Evolutionary conservation across 345 rosid species (phyloP).

Genomic region (Eutrema yunnanense): DNA sequence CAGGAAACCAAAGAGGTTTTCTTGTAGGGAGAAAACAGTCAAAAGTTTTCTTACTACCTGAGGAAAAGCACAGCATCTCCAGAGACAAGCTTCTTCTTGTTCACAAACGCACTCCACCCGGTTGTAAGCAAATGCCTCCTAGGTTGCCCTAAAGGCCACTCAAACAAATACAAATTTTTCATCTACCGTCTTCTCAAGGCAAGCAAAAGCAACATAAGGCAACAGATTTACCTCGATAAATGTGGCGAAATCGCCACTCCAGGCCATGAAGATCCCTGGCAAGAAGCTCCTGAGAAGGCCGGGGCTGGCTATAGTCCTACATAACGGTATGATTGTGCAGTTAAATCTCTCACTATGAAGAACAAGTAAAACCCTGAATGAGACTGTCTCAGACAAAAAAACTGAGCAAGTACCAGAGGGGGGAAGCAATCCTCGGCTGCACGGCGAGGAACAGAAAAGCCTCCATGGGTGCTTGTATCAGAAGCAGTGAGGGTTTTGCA

Average conservation of each 20-base stretch:
- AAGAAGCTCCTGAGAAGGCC: slow-evolving; percentile 97
- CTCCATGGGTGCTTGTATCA: slow-evolving; percentile 99
- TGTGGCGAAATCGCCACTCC: slow-evolving; percentile 97
- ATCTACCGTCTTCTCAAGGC: neutral
- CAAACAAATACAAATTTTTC: neutral
- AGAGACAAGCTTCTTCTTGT: slow-evolving; percentile 94
- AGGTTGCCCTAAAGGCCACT: slow-evolving; percentile 66
- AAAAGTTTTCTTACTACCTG: slow-evolving; percentile 37
- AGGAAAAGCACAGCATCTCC: slow-evolving; percentile 99
- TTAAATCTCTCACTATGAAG: neutral
- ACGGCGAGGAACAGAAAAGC: slow-evolving; percentile 97
- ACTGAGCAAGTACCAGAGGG: slow-evolving; percentile 53
- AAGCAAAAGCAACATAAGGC: neutral
- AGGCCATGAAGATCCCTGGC: slow-evolving; percentile 95
- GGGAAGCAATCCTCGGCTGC: slow-evolving; percentile 99
- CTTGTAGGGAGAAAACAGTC: neutral
- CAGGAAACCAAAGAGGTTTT: neutral
- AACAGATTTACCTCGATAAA: slow-evolving; percentile 62
- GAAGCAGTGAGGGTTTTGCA: slow-evolving; percentile 99
- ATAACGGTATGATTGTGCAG: neutral
- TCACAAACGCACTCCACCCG: slow-evolving; percentile 98
- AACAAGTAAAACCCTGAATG: neutral
- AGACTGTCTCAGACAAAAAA: neutral
- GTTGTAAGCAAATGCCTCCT: slow-evolving; percentile 98
- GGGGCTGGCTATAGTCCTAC: slow-evolving; percentile 87